These are phyloP conservation scores for Scutellaria minor DNA, from an alignment of 257 asterid species.

Conservation along the genomic window DNA sequence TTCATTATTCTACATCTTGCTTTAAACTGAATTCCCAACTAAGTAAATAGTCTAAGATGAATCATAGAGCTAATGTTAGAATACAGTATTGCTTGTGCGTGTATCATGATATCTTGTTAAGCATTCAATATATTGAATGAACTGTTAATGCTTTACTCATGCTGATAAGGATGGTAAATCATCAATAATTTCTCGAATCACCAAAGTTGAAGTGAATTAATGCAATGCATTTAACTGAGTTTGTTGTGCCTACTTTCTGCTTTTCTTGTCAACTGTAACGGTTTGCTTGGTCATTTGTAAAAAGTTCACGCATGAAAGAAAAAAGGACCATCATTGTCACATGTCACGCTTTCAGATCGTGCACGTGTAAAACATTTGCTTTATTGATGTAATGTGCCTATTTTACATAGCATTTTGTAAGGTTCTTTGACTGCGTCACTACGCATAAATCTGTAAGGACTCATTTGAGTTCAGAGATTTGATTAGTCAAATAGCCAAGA, in stretches of 20 bases:
- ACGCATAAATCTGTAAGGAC: not conserved
- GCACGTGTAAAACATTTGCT: too few species aligned
- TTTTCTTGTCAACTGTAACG: not conserved
- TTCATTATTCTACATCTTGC: not conserved
- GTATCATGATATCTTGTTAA: slow-evolving; percentile 11
- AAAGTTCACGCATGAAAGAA: not conserved
- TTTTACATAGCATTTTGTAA: too few species aligned
- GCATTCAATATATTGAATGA: slow-evolving; percentile 12
- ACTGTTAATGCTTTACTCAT: not conserved
- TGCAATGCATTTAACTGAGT: not conserved
- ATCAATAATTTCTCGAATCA: not conserved
- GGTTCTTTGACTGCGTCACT: too few species aligned
- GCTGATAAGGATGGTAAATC: not conserved
- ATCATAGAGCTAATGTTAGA: slow-evolving; percentile 3
- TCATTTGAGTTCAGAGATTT: not conserved
- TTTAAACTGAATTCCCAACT: not conserved
- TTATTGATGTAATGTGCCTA: too few species aligned
- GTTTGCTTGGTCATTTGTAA: slow-evolving; percentile 18
- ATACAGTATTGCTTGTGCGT: not conserved
- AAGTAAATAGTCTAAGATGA: slow-evolving; percentile 3
- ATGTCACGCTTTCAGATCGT: too few species aligned
- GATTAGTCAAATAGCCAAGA: slow-evolving; percentile 18
- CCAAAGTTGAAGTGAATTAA: not conserved
- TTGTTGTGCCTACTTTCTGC: not conserved
- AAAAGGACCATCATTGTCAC: not conserved